These are phyloP conservation scores for Termitomyces sp. DNA, from an alignment of 768 basidiomycete species.

Conservation along the genomic window DNA sequence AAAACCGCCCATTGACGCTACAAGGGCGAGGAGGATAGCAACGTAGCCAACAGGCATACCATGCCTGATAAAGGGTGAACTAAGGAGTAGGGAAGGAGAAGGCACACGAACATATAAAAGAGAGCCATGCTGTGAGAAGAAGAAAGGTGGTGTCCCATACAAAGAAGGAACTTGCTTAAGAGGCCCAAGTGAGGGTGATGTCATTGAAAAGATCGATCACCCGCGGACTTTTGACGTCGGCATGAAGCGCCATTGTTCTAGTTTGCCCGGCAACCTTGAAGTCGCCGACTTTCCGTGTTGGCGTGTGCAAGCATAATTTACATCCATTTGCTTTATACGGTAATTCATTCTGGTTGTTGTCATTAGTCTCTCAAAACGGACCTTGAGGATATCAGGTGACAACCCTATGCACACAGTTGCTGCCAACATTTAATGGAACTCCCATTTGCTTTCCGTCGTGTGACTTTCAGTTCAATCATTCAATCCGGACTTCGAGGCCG, in stretches of 20 bases:
- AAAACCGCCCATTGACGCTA: conserved; percentile 73
- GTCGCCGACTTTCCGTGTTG: not conserved
- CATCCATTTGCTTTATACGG: not conserved
- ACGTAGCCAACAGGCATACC: conserved; percentile 61
- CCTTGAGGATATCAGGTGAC: no score
- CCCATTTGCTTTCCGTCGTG: no score
- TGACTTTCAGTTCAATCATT: no score
- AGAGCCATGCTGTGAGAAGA: conserved; percentile 14
- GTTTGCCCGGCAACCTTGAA: not conserved
- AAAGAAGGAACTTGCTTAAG: not conserved
- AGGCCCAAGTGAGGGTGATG: conserved; percentile 5
- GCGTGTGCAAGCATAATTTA: not conserved
- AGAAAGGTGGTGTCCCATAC: not conserved
- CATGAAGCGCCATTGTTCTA: not conserved
- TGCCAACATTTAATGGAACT: no score
- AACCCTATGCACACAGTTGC: no score
- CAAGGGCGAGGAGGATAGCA: conserved; percentile 61
- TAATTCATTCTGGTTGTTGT: not conserved
- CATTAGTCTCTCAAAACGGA: not conserved
- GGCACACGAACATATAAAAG: conserved; percentile 17
- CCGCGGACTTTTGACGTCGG: not conserved
- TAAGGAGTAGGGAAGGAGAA: not conserved
- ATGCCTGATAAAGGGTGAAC: conserved; percentile 31
- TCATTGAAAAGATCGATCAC: conserved; percentile 3
- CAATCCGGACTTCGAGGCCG: no score